phyloP scores from a whole-genome alignment of 192 early-diverging fungal genomes.

The Coemansia furcata region DNA sequence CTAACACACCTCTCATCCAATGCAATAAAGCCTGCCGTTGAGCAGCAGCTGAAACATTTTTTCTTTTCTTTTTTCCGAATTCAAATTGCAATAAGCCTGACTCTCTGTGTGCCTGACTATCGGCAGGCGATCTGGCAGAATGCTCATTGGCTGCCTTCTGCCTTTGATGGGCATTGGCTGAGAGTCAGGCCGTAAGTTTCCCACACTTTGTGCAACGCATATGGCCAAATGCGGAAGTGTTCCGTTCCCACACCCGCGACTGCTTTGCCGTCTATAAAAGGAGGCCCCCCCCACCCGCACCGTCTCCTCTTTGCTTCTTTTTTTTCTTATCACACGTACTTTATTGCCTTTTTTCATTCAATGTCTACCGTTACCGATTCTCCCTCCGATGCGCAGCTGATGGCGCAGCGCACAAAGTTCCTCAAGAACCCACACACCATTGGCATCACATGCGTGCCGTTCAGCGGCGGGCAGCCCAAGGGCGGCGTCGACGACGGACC shows the following conservation, averaged over 20 bases:
- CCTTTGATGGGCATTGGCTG: too few species aligned
- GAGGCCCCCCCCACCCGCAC: background rate
- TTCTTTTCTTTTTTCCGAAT: background rate
- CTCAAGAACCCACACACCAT: slow-evolving; percentile 60
- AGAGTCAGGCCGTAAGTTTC: background rate
- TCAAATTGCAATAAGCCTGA: background rate
- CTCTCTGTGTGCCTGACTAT: background rate
- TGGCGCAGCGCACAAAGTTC: slow-evolving; percentile 55
- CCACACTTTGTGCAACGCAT: background rate
- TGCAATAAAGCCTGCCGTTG: too few species aligned
- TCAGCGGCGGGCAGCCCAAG: slow-evolving; percentile 78
- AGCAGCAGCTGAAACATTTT: background rate
- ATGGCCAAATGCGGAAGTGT: background rate
- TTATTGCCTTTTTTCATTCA: background rate
- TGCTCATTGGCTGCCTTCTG: background rate
- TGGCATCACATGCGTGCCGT: slow-evolving; percentile 70
- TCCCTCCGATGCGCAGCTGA: slow-evolving; percentile 32
- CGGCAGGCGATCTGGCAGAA: slow-evolving; percentile 1
- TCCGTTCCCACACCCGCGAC: background rate
- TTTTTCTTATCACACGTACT: background rate
- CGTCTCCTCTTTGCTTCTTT: background rate
- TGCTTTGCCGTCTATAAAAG: slow-evolving; percentile 19
- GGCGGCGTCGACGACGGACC: slow-evolving; percentile 90
- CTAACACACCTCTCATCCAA: too few species aligned
- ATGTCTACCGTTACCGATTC: background rate